These are phyloP conservation scores for Talaromyces proteolyticus DNA, from an alignment of 495 filamentous ascomycete genomes.

Conservation along the genomic window DNA sequence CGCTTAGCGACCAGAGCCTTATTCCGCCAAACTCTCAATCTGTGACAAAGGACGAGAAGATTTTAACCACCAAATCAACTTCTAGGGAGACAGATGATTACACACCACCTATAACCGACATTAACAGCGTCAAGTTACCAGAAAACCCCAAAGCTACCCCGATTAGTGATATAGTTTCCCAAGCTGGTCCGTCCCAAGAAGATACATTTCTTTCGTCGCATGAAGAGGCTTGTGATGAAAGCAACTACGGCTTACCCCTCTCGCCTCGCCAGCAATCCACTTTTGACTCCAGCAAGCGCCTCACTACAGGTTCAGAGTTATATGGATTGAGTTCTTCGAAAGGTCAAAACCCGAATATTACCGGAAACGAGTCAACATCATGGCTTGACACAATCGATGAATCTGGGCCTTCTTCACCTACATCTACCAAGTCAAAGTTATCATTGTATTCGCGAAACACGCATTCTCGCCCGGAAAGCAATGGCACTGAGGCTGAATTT, in stretches of 20 bases:
- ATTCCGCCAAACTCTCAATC: not conserved
- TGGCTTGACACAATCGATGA: constrained; percentile 98
- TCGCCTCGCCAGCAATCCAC: not conserved
- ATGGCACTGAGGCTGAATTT: constrained; percentile 84
- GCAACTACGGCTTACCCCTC: not conserved
- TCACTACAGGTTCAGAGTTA: not conserved
- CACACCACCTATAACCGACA: not conserved
- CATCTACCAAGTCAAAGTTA: constrained; percentile 75
- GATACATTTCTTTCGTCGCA: too few species aligned
- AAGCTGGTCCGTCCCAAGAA: too few species aligned
- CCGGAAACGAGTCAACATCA: constrained; percentile 73
- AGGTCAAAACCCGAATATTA: constrained; percentile 31
- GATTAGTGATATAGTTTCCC: too few species aligned
- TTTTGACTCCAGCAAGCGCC: not conserved
- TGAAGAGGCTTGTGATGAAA: too few species aligned
- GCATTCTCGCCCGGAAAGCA: constrained; percentile 59
- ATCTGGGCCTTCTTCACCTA: constrained; percentile 73
- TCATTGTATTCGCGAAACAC: constrained; percentile 64
- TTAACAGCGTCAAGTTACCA: constrained; percentile 1
- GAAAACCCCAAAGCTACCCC: too few species aligned
- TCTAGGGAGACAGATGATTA: not conserved
- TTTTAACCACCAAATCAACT: too few species aligned
- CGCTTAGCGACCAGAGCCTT: constrained; percentile 49
- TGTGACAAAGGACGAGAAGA: constrained; percentile 16
- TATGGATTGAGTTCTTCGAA: constrained; percentile 24